These are phyloP conservation scores for Rhynchospora breviuscula DNA, from an alignment of 176 grass and related monocot species.

Conservation along the genomic window DNA sequence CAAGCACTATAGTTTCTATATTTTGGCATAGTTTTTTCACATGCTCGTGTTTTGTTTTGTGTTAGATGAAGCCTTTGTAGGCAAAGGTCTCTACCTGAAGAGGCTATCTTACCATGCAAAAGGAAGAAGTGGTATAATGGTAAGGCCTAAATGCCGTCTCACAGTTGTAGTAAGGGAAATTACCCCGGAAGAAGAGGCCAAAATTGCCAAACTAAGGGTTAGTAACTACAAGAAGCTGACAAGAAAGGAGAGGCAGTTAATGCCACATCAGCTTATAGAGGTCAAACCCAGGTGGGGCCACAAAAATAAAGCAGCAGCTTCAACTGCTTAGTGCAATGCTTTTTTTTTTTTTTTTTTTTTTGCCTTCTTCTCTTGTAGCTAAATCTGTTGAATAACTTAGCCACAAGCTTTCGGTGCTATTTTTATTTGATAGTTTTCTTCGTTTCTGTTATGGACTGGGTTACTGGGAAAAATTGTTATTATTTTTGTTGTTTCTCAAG, in stretches of 20 bases:
- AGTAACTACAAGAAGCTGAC: conserved; percentile 93
- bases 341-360: background rate
- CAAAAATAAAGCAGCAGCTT: conserved; percentile 45
- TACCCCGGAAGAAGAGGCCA: conserved; percentile 79
- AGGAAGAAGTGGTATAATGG: conserved; percentile 67
- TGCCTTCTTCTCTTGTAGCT: background rate
- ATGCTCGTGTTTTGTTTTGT: background rate
- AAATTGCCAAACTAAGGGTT: conserved; percentile 79
- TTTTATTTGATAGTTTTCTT: background rate
- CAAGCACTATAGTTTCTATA: background rate
- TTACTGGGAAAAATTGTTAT: background rate
- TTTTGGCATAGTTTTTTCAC: background rate
- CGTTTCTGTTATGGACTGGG: background rate
- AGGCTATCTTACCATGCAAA: conserved; percentile 76
- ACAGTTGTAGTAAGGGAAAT: conserved; percentile 90
- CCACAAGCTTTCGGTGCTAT: background rate
- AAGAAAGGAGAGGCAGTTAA: conserved; percentile 61
- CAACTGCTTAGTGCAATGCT: background rate
- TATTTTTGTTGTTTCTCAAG: background rate
- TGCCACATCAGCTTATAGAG: conserved; percentile 83
- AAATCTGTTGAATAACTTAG: background rate
- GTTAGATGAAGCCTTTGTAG: conserved; percentile 86
- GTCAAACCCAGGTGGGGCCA: conserved; percentile 59
- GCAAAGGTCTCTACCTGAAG: conserved; percentile 77
- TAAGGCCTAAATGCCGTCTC: conserved; percentile 66